phyloP scores from a whole-genome alignment of 179 eudicot species.

The Vitellaria paradoxa region DNA sequence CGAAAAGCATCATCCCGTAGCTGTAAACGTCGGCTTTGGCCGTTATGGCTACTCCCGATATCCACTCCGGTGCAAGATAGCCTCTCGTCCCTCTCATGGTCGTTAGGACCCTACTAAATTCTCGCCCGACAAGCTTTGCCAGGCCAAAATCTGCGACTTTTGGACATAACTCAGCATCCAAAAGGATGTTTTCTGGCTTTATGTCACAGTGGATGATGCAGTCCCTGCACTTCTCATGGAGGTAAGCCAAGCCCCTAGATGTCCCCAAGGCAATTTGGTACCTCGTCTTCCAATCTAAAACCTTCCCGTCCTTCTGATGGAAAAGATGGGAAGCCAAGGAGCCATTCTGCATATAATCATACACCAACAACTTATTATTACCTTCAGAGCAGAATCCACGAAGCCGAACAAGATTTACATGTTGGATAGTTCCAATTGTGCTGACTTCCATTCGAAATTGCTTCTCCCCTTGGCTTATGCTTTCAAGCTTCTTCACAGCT shows the following conservation, averaged over 20 bases:
- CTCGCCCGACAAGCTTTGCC: conserved; percentile 68
- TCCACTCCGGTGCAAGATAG: conserved; percentile 71
- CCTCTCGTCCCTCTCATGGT: conserved; percentile 69
- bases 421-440: conserved; percentile 47
- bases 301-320: neutral
- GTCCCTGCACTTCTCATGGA: conserved; percentile 51
- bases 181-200: conserved; percentile 60
- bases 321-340: conserved; percentile 29
- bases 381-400: conserved; percentile 30
- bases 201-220: conserved; percentile 67
- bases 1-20: conserved; percentile 62
- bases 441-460: conserved; percentile 59
- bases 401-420: conserved; percentile 30
- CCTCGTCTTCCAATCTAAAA: conserved; percentile 30
- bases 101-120: conserved; percentile 54
- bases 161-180: conserved; percentile 47
- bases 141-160: conserved; percentile 63
- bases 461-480: conserved; percentile 58
- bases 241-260: conserved; percentile 30
- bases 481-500: conserved; percentile 60
- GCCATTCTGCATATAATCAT: conserved; percentile 39
- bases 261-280: conserved; percentile 28
- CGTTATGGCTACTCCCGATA: conserved; percentile 48
- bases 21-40: conserved; percentile 63
- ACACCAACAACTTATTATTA: conserved; percentile 33